Evolutionary conservation across 345 rosid genomes (phyloP).

Genomic region (Ricinus communis): DNA sequence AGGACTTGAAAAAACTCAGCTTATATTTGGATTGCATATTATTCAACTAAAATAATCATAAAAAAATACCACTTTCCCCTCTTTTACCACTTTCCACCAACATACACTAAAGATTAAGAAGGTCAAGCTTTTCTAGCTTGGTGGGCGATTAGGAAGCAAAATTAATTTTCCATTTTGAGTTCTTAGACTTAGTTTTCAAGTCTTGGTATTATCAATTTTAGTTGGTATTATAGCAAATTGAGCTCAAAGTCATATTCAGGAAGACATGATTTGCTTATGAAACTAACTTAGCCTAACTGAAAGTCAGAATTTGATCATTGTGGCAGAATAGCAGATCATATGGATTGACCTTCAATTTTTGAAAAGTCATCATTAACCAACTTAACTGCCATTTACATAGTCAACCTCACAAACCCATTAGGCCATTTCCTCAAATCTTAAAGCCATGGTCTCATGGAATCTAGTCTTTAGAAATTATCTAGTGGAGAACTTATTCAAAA

Average conservation of each 20-base stretch:
- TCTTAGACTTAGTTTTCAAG: not conserved
- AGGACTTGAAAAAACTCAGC: no score
- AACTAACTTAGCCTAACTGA: not conserved
- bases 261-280: not conserved
- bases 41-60: not conserved
- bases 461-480: not conserved
- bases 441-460: not conserved
- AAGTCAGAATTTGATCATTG: not conserved
- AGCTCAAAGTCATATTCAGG: slow-evolving; percentile 1
- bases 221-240: not conserved
- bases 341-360: not conserved
- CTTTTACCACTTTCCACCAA: not conserved
- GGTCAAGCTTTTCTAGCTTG: not conserved
- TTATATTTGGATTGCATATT: no score
- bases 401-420: no score
- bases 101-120: no score
- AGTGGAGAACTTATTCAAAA: no score
- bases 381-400: not conserved
- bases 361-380: not conserved
- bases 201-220: not conserved
- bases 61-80: not conserved
- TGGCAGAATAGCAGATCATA: not conserved
- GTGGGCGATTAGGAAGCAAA: not conserved
- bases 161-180: not conserved
- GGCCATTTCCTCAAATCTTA: not conserved